phyloP scores from a whole-genome alignment of 352 stramenopile genomes.

The Phytophthora palmivora region DNA sequence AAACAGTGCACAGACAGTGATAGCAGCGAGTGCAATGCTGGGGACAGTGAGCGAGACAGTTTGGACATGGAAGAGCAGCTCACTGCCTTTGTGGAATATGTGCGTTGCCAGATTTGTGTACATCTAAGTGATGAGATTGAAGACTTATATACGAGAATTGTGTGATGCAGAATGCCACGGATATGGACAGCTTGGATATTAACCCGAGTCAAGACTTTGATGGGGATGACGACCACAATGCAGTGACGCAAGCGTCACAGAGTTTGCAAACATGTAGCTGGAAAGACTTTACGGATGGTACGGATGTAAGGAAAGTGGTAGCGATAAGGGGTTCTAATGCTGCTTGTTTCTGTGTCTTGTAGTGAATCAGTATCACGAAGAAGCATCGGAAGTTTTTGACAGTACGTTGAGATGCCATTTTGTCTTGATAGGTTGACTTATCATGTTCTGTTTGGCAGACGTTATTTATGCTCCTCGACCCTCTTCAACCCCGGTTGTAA shows the following conservation, averaged over 20 bases:
- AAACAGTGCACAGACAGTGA: conserved; percentile 33
- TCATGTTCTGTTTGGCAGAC: conserved; percentile 35
- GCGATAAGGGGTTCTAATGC: conserved; percentile 14
- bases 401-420: conserved; percentile 46
- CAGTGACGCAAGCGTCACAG: conserved; percentile 30
- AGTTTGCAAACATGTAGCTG: conserved; percentile 40
- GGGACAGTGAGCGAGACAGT: conserved; percentile 38
- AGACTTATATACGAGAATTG: conserved; percentile 3
- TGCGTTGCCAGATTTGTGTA: conserved; percentile 32
- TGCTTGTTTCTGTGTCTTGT: conserved; percentile 26
- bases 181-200: conserved; percentile 72
- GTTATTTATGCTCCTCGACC: conserved; percentile 62
- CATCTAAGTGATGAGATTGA: conserved; percentile 1
- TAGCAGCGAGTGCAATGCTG: conserved; percentile 32
- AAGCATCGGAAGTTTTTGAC: conserved; percentile 77
- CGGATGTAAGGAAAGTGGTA: conserved; percentile 15
- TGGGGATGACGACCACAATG: conserved; percentile 31
- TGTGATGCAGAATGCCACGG: conserved; percentile 45
- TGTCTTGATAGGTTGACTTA: background rate
- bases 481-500: conserved; percentile 8
- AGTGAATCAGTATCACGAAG: conserved; percentile 60
- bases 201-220: conserved; percentile 71
- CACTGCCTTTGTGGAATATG: conserved; percentile 68
- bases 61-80: conserved; percentile 58
- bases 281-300: conserved; percentile 48